phyloP scores from a whole-genome alignment of 352 stramenopile genomes.

The Phytophthora sansomeana region DNA sequence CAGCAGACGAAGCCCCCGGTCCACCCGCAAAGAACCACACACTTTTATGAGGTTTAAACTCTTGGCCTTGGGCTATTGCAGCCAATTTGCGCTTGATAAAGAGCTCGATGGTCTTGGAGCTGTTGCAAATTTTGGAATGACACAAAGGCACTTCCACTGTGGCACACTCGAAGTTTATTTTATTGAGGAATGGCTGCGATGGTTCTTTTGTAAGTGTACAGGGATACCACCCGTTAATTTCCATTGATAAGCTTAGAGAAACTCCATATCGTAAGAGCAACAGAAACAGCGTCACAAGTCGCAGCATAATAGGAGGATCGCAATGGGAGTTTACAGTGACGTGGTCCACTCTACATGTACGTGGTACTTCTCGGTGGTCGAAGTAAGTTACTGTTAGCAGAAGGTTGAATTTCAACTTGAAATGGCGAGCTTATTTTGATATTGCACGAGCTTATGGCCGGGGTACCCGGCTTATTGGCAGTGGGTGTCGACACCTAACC shows the following conservation, averaged over 20 bases:
- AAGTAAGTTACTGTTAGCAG: too few relatives aligned
- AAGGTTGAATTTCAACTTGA: too few relatives aligned
- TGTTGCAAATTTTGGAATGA: constrained; percentile 47
- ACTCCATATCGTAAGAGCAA: constrained; percentile 13
- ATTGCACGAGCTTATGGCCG: too few relatives aligned
- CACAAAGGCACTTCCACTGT: constrained; percentile 48
- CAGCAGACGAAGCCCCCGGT: constrained; percentile 45
- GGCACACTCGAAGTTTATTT: constrained; percentile 53
- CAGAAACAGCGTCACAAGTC: constrained; percentile 17
- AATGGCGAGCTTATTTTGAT: too few relatives aligned
- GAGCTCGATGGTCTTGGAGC: constrained; percentile 44
- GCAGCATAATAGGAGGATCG: constrained; percentile 21
- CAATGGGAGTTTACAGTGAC: too few relatives aligned
- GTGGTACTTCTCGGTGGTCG: too few relatives aligned
- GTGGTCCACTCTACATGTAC: too few relatives aligned
- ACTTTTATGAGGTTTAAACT: constrained; percentile 29
- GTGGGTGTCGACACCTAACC: too few relatives aligned
- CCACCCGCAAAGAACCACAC: constrained; percentile 62
- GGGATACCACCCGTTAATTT: constrained; percentile 58
- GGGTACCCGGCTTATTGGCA: too few relatives aligned
- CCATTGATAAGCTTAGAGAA: background rate
- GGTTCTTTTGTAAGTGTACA: constrained; percentile 38
- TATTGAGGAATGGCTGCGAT: constrained; percentile 6
- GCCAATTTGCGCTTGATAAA: constrained; percentile 57
- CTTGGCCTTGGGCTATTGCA: background rate